Evolutionary conservation across 2,329 filamentous ascomycete species (phyloP).

Genomic region (Fusarium nygamai): DNA sequence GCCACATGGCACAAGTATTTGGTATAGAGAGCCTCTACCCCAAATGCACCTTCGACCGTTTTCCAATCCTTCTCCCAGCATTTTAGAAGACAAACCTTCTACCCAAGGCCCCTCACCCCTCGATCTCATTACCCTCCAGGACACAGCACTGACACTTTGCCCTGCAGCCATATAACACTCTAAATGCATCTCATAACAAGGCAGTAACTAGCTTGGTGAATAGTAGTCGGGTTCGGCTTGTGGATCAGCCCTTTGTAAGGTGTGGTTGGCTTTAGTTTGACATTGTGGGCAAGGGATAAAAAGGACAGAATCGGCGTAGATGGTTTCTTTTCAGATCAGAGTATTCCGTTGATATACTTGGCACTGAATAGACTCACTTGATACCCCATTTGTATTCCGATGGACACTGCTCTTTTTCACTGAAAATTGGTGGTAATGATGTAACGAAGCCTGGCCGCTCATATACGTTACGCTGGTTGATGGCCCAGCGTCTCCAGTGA

Average conservation of each 20-base stretch:
- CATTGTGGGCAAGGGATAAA: not conserved
- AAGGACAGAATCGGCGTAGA: not conserved
- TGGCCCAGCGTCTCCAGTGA: not conserved
- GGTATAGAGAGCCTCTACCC: not conserved
- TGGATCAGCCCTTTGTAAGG: not conserved
- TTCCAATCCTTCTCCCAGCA: accelerated
- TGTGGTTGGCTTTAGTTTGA: not conserved
- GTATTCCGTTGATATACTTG: not conserved
- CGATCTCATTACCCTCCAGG: too few relatives aligned
- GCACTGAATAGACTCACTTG: not conserved
- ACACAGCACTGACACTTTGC: not conserved
- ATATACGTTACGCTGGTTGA: too few relatives aligned
- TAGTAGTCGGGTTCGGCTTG: not conserved
- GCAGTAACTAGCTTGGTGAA: not conserved
- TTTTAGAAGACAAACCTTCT: not conserved
- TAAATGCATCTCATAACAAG: not conserved
- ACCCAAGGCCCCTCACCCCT: not conserved
- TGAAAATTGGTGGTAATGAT: not conserved
- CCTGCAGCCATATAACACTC: too few relatives aligned
- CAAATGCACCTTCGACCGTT: accelerated
- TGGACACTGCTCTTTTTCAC: accelerated
- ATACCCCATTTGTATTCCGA: not conserved
- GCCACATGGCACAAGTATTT: accelerated
- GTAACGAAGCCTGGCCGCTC: not conserved
- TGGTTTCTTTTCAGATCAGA: not conserved